A percentile compares a stretch with the other conserved stretches of the same genome.
These are phyloP conservation scores for Phoma herbarum DNA, from an alignment of 2,329 filamentous ascomycete genomes.

Conservation along the genomic window DNA sequence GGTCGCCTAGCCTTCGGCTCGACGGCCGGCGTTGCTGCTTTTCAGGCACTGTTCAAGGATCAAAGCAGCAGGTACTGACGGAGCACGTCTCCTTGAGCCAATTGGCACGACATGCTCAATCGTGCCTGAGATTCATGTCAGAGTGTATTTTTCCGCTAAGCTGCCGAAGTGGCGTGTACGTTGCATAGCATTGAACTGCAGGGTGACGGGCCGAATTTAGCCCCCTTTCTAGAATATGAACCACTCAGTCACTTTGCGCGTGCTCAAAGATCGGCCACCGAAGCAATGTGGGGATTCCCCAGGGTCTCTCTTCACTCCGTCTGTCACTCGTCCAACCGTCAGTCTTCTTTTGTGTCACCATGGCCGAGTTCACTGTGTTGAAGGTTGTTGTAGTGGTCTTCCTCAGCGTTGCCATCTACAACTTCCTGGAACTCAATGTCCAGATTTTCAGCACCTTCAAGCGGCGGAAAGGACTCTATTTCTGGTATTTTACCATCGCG, in stretches of 20 bases:
- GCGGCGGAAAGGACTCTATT: conserved; percentile 56
- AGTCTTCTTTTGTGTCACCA: conserved; percentile 3
- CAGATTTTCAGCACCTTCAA: conserved; percentile 58
- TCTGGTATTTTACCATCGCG: conserved; percentile 58
- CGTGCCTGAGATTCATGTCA: background rate
- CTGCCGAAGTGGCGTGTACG: conserved; percentile 17
- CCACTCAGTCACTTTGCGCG: background rate
- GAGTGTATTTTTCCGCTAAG: conserved; percentile 4
- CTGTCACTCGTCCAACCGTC: background rate
- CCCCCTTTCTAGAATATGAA: conserved; percentile 18
- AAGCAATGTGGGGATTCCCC: conserved; percentile 10
- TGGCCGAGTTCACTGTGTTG: conserved; percentile 14
- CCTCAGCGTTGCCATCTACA: conserved; percentile 45
- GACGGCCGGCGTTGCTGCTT: background rate
- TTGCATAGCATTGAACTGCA: conserved; percentile 8
- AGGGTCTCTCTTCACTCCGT: conserved; percentile 3
- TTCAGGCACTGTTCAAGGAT: conserved; percentile 3
- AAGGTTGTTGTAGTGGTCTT: conserved; percentile 30
- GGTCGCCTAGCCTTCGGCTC: background rate
- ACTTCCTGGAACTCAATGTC: conserved; percentile 54
- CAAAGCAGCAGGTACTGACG: background rate
- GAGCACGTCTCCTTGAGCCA: background rate
- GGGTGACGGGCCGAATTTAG: conserved; percentile 14
- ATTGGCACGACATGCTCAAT: background rate
- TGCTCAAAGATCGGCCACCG: conserved; percentile 7